Evolutionary conservation across 1,139 yeast genomes (phyloP), one percentile per base, ranked within the genome.

Genomic region (Arxiozyma telluris): DNA sequence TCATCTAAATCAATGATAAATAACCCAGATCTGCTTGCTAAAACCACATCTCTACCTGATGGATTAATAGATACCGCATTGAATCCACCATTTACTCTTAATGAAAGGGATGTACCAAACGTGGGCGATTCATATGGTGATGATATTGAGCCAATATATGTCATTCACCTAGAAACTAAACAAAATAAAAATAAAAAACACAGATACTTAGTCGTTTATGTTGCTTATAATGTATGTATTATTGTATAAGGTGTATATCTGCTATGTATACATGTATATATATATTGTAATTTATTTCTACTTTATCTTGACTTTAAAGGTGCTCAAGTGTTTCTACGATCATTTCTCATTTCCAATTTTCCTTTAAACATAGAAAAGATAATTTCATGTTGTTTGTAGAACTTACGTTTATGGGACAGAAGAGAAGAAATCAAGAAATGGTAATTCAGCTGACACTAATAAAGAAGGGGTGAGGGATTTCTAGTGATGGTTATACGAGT

Each of bases 41-140:
- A 71, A 1, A 89, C 97, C 15, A 91, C 96, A 66, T 93, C 98
- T 59, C 98, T 73, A 2, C 97, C 96, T 53, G 86, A 84, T 12
- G 98, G 98, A 49, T 94, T 83, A 20, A 91, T 80, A 1, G 97
- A 86, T 81, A 93, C 89, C 15, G 98, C 95, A 20, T 96, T 94
- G 53, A 89, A 87, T 42, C 94, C 94, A 11, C 94, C 94, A 68
- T 93, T 98, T 49, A 93, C 96, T 50, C 95, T 74, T 52, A 93
- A 71, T 59, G 94, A 86, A 52, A 91, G 79, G 21, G 94, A 77
- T 60, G 83, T 83, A n/a, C 87, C 90, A 67, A 86, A 86, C 0
- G 91, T 85, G 8, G 78, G 27, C 12, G 53, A 45, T 17, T 46
- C 46, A 41, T 50, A 50, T 8, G 52, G 52, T 9, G 49, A 34